Evolutionary conservation across 768 basidiomycete species (phyloP).

Genomic region (Hericium rajendrae): DNA sequence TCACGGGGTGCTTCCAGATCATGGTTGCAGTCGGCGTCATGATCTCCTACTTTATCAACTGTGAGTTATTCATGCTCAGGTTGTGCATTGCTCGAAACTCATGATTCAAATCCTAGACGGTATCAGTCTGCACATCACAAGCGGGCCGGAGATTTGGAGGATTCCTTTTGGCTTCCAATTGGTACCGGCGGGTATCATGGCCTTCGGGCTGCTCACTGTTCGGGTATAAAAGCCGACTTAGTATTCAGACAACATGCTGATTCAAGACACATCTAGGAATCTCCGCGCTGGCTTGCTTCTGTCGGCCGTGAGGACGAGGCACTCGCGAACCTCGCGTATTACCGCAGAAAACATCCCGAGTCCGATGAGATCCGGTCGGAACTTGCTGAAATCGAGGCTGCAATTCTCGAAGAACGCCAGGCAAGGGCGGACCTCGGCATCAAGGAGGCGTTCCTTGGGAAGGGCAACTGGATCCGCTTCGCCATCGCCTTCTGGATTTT

Average conservation of each 20-base stretch:
- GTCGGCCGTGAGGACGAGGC: conserved; percentile 48
- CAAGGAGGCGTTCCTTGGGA: conserved; percentile 67
- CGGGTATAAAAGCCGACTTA: conserved; percentile 29
- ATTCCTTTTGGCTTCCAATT: conserved; percentile 71
- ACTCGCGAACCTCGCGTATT: conserved; percentile 49
- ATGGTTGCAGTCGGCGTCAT: conserved; percentile 82
- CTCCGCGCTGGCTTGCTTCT: conserved; percentile 68
- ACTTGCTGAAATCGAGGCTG: conserved; percentile 75
- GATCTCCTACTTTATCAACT: conserved; percentile 76
- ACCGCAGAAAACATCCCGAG: conserved; percentile 36
- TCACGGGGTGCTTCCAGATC: conserved; percentile 82
- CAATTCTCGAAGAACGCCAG: conserved; percentile 62
- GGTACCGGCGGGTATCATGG: conserved; percentile 65
- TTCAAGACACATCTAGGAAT: conserved; percentile 37
- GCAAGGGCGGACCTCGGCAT: conserved; percentile 55
- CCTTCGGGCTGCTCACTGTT: conserved; percentile 54
- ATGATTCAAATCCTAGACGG: conserved; percentile 34
- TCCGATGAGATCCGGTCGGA: conserved; percentile 45
- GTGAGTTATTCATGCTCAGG: conserved; percentile 30
- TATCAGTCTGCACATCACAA: conserved; percentile 41
- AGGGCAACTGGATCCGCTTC: conserved; percentile 77
- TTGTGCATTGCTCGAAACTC: background rate
- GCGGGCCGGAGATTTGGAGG: conserved; percentile 48
- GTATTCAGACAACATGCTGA: background rate
- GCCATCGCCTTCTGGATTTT: conserved; percentile 78